phyloP scores from a whole-genome alignment of 306 rosid species.

The Prunus salicina region DNA sequence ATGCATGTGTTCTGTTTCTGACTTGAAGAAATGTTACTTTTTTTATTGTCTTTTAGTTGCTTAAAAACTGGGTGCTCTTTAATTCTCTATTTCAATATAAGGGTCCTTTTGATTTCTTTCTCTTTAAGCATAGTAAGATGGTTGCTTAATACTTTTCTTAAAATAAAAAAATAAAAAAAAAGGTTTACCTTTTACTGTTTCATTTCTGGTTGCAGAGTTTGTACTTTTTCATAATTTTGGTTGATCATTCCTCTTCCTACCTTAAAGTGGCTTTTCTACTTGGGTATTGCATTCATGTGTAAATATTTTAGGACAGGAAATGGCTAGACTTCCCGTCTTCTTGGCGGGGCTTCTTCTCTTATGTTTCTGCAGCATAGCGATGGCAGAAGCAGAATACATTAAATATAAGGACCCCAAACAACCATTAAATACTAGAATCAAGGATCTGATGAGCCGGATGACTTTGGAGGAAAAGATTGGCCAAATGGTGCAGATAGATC shows the following conservation, averaged over 20 bases:
- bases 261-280: background rate
- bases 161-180: too few relatives aligned
- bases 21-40: background rate
- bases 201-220: background rate
- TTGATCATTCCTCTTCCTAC: background rate
- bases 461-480: conserved; percentile 38
- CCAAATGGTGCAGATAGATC: conserved; percentile 39
- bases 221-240: background rate
- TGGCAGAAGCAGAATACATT: conserved; percentile 4
- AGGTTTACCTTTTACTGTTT: background rate
- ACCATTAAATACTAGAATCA: conserved; percentile 25
- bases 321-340: background rate
- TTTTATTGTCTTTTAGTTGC: background rate
- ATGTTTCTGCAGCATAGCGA: background rate
- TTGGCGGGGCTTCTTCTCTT: conserved; percentile 11
- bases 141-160: background rate
- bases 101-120: background rate
- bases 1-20: background rate
- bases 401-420: conserved; percentile 34
- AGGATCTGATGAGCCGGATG: conserved; percentile 27
- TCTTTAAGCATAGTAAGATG: background rate
- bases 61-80: background rate
- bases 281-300: background rate
- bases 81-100: background rate
- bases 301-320: background rate